phyloP scores from a whole-genome alignment of 441 rosid genomes.

The Eutrema salsugineum region DNA sequence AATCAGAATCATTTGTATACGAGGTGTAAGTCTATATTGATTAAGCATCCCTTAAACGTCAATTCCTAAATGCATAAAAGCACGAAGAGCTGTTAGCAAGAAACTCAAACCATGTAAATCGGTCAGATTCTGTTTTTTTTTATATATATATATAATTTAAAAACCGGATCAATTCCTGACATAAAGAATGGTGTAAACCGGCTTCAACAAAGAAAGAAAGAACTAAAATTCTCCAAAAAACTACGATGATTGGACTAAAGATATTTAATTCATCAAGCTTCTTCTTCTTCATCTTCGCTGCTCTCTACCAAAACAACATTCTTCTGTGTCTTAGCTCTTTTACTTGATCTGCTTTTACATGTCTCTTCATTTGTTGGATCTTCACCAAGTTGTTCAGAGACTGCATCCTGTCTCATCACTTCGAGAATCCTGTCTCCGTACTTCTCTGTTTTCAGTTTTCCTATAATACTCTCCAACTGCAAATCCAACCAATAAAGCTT shows the following conservation, averaged over 20 bases:
- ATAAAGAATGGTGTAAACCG: neutral
- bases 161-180: neutral
- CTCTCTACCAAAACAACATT: constrained; percentile 53
- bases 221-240: neutral
- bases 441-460: constrained; percentile 74
- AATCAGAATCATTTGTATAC: constrained; percentile 1
- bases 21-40: neutral
- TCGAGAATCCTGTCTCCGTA: constrained; percentile 75
- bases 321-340: constrained; percentile 58
- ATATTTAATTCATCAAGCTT: neutral
- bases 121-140: neutral
- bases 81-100: neutral
- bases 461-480: constrained; percentile 88
- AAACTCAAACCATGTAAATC: neutral
- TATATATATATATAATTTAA: neutral
- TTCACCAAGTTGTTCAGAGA: constrained; percentile 27
- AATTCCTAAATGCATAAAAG: neutral
- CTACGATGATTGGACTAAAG: neutral
- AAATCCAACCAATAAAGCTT: constrained; percentile 11
- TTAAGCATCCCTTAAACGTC: neutral
- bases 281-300: constrained; percentile 59
- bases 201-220: neutral
- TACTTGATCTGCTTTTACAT: constrained; percentile 38
- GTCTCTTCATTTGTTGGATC: constrained; percentile 33
- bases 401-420: constrained; percentile 36